These are phyloP conservation scores for Pestalotiopsis sp. DNA, from an alignment of 2,329 filamentous ascomycete species.

Conservation along the genomic window DNA sequence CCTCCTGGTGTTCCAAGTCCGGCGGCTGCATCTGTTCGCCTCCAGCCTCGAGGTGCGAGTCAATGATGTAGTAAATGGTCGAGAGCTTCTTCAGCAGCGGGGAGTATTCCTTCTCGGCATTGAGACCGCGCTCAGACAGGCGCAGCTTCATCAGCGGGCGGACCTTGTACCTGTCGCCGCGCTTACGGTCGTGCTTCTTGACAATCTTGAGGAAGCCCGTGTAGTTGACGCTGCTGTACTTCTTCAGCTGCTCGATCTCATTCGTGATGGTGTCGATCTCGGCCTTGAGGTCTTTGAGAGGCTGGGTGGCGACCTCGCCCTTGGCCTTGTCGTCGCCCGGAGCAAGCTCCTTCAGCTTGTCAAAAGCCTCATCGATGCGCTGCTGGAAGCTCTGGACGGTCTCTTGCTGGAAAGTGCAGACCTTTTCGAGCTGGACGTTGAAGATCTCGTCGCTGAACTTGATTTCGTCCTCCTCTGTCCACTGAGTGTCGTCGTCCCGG, in stretches of 20 bases:
- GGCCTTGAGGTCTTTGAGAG: constrained; percentile 71
- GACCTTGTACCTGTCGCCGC: constrained; percentile 84
- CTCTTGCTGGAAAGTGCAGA: constrained; percentile 83
- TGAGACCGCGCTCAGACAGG: constrained; percentile 87
- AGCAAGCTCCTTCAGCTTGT: constrained; percentile 82
- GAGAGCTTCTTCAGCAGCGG: constrained; percentile 89
- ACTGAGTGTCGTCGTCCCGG: constrained; percentile 66
- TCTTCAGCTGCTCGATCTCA: constrained; percentile 90
- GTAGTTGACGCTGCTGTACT: constrained; percentile 95
- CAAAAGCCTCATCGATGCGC: constrained; percentile 57
- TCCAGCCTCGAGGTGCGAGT: constrained; percentile 76
- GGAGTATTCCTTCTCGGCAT: constrained; percentile 87
- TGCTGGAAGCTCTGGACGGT: constrained; percentile 65
- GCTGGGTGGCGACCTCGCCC: constrained; percentile 48
- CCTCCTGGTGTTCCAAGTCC: constrained; percentile 55
- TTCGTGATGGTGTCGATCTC: constrained; percentile 88
- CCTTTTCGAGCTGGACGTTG: constrained; percentile 93
- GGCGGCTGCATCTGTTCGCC: constrained; percentile 40
- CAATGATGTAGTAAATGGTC: constrained; percentile 93
- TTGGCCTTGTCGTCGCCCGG: constrained; percentile 63
- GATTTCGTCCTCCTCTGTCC: constrained; percentile 94
- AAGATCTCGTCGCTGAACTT: constrained; percentile 93
- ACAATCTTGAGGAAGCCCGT: constrained; percentile 97
- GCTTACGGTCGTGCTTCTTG: constrained; percentile 97
- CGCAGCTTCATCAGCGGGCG: constrained; percentile 90